Evolutionary conservation across 768 basidiomycete species (phyloP), one percentile per base, ranked within the genome.

Genomic region (Tricholoma saponaceum): DNA sequence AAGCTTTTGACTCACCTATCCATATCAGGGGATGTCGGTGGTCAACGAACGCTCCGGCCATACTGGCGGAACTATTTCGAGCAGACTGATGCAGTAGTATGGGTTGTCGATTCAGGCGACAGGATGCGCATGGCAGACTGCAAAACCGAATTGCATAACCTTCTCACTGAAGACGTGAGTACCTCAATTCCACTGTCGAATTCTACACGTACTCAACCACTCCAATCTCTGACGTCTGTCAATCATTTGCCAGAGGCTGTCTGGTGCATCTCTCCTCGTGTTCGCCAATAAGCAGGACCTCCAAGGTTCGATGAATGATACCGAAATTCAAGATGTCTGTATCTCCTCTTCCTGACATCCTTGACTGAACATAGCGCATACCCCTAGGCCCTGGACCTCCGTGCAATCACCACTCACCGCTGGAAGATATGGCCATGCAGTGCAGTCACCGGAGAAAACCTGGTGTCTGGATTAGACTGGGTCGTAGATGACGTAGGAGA

Each of bases 31-130:
- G 97, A 99, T 70, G 94, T 98, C 33, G 97, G 97, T 33, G 96
- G 97, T 22, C 97, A 99, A 71, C 85, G 89, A 57, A 95, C 93
- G 0, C 85, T 99, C 52, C 83, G 97, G 28, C 96, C 97, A 6
- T 98, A 98, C 71, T 99, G 97, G 97, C 79, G 93, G 23, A 99
- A 98, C 72, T 98, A 98, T 74, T 98, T 98, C 64, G 97, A 99
- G 72, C 92, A 95, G 73, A 98, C 97, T 9, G 97, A 98, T 72
- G 96, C 91, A 6, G 79, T 99, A 44, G 94, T 98, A 32, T 99
- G 97, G 97, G 96, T 99, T 16, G 95, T 99, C 41, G 97, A 99
- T 76, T 96, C 95, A 0, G 83, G 89, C 35, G 96, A 98, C 74
- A 82, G 90, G 41, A 79, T 93, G 76, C 83, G 97, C 60, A 92